Evolutionary conservation across 768 basidiomycete genomes (phyloP).

Genomic region (Myochromella boudieri): DNA sequence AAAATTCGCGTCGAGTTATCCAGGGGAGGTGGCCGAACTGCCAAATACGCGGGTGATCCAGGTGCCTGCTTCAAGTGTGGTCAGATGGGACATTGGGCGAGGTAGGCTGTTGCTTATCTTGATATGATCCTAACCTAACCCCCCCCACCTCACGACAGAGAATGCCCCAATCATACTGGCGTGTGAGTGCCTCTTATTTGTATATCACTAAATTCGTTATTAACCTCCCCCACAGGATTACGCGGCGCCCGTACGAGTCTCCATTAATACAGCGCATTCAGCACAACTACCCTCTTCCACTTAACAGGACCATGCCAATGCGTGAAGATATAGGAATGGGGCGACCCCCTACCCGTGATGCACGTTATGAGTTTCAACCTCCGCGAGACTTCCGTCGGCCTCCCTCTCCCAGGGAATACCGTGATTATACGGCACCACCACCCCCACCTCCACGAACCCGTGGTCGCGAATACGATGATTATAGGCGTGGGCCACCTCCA

Average conservation of each 20-base stretch:
- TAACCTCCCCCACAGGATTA: constrained; percentile 22
- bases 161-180: constrained; percentile 62
- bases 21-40: constrained; percentile 78
- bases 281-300: constrained; percentile 50
- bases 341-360: constrained; percentile 49
- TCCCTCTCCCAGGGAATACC: constrained; percentile 63
- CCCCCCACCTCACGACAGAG: constrained; percentile 39
- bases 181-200: constrained; percentile 40
- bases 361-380: constrained; percentile 61
- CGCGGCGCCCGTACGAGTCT: constrained; percentile 48
- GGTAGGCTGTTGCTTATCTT: constrained; percentile 42
- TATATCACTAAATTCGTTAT: not conserved
- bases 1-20: constrained; percentile 88
- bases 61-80: constrained; percentile 90
- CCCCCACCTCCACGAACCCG: constrained; percentile 44
- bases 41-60: constrained; percentile 82
- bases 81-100: constrained; percentile 86
- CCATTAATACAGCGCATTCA: constrained; percentile 61
- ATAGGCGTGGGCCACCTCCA: constrained; percentile 48
- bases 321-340: constrained; percentile 60
- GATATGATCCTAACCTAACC: not conserved
- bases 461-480: constrained; percentile 72
- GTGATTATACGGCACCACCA: constrained; percentile 58
- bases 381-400: constrained; percentile 65
- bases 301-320: constrained; percentile 38